phyloP scores from a whole-genome alignment of 192 early-diverging fungal genomes.

The Dispira simplex region DNA sequence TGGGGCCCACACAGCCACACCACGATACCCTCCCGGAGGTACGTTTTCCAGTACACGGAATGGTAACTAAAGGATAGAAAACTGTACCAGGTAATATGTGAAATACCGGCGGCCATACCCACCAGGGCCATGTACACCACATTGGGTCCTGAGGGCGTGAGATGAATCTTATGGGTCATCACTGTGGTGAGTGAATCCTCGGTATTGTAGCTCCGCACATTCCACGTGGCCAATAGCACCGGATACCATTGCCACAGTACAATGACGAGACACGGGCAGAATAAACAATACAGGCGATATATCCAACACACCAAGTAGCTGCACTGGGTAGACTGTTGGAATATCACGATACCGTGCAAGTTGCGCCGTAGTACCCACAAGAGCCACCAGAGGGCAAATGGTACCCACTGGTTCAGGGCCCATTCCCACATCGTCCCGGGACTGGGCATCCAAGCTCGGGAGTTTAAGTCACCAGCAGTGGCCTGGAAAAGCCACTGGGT shows the following conservation, averaged over 20 bases:
- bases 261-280: constrained; percentile 19
- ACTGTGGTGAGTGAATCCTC: background rate
- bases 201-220: constrained; percentile 8
- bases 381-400: constrained; percentile 10
- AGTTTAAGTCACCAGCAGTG: background rate
- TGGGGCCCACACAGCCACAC: constrained; percentile 19
- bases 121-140: constrained; percentile 15
- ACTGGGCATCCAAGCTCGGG: background rate
- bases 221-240: constrained; percentile 16
- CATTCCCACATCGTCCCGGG: background rate
- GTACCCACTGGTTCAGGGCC: background rate
- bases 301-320: constrained; percentile 12
- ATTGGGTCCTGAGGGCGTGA: constrained; percentile 14
- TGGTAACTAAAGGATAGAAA: constrained; percentile 34
- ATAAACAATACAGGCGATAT: constrained; percentile 25
- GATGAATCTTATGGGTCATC: constrained; percentile 15
- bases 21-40: constrained; percentile 25
- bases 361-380: constrained; percentile 5
- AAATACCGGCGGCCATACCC: constrained; percentile 21
- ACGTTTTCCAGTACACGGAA: constrained; percentile 26
- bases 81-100: constrained; percentile 29
- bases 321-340: background rate
- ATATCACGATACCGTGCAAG: background rate
- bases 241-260: constrained; percentile 24
- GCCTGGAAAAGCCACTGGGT: background rate